Evolutionary conservation across 345 rosid genomes (phyloP).

Genomic region (Brassica nigra): DNA sequence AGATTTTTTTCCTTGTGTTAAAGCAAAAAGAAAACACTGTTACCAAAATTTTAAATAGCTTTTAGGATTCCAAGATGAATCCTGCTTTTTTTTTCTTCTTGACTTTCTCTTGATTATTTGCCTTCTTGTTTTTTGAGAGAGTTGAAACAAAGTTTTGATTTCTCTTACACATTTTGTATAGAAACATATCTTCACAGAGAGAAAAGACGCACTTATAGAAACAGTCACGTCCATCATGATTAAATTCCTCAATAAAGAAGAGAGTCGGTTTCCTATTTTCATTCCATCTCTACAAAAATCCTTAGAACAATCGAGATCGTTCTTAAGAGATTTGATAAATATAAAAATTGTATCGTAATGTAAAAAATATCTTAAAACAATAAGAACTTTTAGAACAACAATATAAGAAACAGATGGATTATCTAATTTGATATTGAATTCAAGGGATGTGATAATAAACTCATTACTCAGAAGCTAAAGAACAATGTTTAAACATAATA

Average conservation of each 20-base stretch:
- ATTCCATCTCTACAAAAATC: not conserved
- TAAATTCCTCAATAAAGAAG: not conserved
- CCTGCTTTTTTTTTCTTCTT: not conserved
- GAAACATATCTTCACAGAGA: not conserved
- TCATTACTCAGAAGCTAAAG: not conserved
- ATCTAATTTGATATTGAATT: not conserved
- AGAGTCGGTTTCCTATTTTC: not conserved
- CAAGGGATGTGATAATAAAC: not conserved
- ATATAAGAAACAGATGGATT: too few relatives aligned
- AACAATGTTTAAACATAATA: conserved; percentile 1
- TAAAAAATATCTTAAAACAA: too few relatives aligned
- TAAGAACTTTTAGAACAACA: too few relatives aligned
- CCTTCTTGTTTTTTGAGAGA: not conserved
- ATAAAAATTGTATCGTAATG: too few relatives aligned
- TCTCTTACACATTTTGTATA: not conserved
- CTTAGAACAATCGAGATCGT: not conserved
- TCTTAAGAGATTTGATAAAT: not conserved
- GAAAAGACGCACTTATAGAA: not conserved
- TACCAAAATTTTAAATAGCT: not conserved
- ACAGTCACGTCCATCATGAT: not conserved
- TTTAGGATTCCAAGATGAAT: conserved; percentile 18
- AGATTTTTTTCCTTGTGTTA: not conserved
- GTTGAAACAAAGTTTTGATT: not conserved
- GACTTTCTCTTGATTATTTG: conserved; percentile 1
- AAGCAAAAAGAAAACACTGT: not conserved